Conservation (phyloP, 1,139 yeast genomes). For the Hyphopichia pseudoburtonii region DNA sequence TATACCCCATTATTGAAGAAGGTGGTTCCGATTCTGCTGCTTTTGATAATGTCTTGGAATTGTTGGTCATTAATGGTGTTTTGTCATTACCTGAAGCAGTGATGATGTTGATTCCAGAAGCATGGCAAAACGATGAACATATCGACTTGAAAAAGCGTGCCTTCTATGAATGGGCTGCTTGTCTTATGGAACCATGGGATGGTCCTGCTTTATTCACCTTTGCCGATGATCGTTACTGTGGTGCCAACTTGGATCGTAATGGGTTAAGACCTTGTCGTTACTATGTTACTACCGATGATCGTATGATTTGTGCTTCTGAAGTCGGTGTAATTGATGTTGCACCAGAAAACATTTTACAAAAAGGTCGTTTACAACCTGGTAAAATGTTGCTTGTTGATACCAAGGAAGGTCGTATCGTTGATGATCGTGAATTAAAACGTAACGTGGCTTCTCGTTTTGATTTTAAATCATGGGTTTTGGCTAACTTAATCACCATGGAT, state of each 20-base stretch:
- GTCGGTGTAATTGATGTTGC: constrained; percentile 94
- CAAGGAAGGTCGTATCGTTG: constrained; percentile 87
- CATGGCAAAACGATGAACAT: constrained; percentile 85
- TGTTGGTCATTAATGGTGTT: constrained; percentile 88
- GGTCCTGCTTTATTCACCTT: constrained; percentile 97
- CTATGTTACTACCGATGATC: constrained; percentile 90
- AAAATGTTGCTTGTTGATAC: constrained; percentile 96
- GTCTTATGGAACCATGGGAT: constrained; percentile 99
- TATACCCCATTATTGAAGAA: constrained; percentile 95
- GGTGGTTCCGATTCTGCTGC: constrained; percentile 99
- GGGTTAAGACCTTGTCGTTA: constrained; percentile 98
- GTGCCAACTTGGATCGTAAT: constrained; percentile 96
- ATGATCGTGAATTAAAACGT: constrained; percentile 82
- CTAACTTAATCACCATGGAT: constrained; percentile 80
- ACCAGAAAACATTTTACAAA: constrained; percentile 76
- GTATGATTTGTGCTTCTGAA: constrained; percentile 97
- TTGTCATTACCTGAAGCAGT: constrained; percentile 94
- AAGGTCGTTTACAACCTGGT: constrained; percentile 96
- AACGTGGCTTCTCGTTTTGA: constrained; percentile 84
- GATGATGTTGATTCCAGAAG: constrained; percentile 96
- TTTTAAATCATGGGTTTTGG: constrained; percentile 90
- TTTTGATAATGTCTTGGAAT: constrained; percentile 90
- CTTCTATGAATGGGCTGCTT: constrained; percentile 98
- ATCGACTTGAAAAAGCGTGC: constrained; percentile 93
- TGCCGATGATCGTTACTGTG: constrained; percentile 97